Percentiles rank a stretch among this genome's conserved stretches.
Evolutionary conservation across 129 eudicot species (phyloP).

Genomic region (Rutidosis leptorrhynchoides): DNA sequence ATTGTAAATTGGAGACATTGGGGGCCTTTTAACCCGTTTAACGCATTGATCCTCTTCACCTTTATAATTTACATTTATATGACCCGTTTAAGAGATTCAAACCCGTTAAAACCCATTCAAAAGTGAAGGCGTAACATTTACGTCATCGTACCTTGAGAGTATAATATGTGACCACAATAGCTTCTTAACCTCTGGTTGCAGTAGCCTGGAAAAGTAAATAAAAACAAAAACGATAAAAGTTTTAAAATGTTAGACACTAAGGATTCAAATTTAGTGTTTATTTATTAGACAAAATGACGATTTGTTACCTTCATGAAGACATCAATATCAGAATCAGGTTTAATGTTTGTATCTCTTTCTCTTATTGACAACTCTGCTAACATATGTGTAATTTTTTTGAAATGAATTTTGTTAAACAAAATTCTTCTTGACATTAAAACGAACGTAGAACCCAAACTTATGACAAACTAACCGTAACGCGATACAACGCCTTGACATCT

Average conservation of each 20-base stretch:
- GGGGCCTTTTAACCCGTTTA: too few species aligned
- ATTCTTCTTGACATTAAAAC: neutral
- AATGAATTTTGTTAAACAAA: neutral
- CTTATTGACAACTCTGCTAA: slow-evolving; percentile 78
- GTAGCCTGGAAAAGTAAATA: slow-evolving; percentile 69
- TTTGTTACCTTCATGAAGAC: slow-evolving; percentile 76
- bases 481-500: too few species aligned
- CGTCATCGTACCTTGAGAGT: slow-evolving; percentile 51
- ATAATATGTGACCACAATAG: slow-evolving; percentile 71
- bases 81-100: too few species aligned
- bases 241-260: neutral
- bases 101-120: neutral
- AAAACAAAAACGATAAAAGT: slow-evolving; percentile 4
- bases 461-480: slow-evolving; percentile 58
- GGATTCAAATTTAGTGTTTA: neutral
- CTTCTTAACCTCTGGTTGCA: slow-evolving; percentile 67
- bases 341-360: slow-evolving; percentile 66
- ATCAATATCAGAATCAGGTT: slow-evolving; percentile 88
- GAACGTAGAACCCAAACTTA: neutral
- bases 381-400: slow-evolving; percentile 52
- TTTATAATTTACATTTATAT: too few species aligned
- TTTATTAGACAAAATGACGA: too few species aligned
- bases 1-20: too few species aligned
- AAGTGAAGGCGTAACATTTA: neutral
- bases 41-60: too few species aligned